These are phyloP conservation scores for Auriscalpium vulgare DNA, from an alignment of 768 basidiomycete genomes.

Conservation along the genomic window DNA sequence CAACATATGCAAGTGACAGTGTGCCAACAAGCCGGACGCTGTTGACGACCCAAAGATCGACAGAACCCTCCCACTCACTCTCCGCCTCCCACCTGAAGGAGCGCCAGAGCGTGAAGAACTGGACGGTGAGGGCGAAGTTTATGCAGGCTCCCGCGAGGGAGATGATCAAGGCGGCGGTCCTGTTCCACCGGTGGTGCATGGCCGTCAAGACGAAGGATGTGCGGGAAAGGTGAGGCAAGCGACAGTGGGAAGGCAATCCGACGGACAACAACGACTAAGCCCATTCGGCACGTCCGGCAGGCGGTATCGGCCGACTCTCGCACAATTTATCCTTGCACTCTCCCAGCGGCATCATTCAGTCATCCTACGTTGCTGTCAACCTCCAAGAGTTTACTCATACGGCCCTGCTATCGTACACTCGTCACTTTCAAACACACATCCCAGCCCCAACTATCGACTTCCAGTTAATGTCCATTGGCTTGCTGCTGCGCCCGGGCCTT, in stretches of 20 bases:
- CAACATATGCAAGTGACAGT: slow-evolving; percentile 59
- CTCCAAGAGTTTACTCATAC: neutral
- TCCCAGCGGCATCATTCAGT: too few relatives aligned
- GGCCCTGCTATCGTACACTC: neutral
- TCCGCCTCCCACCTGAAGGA: slow-evolving; percentile 39
- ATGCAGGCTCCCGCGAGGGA: slow-evolving; percentile 32
- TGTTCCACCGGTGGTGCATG: slow-evolving; percentile 17
- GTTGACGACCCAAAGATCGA: slow-evolving; percentile 33
- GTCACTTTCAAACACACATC: neutral
- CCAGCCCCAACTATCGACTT: neutral
- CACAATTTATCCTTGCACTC: neutral
- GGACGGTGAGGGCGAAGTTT: slow-evolving; percentile 32
- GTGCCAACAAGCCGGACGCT: slow-evolving; percentile 46
- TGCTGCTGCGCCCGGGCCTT: neutral
- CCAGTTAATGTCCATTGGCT: neutral
- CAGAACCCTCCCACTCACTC: slow-evolving; percentile 40
- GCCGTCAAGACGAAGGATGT: neutral
- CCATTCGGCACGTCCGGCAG: neutral
- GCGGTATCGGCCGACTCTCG: neutral
- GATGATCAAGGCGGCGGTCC: slow-evolving; percentile 29
- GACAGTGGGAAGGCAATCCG: neutral
- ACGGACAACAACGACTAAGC: neutral
- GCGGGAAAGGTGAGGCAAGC: neutral
- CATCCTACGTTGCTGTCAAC: too few relatives aligned
- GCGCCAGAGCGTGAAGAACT: slow-evolving; percentile 36